Evolutionary conservation across 352 stramenopile genomes (phyloP).

Genomic region (Globisporangium middletonii): DNA sequence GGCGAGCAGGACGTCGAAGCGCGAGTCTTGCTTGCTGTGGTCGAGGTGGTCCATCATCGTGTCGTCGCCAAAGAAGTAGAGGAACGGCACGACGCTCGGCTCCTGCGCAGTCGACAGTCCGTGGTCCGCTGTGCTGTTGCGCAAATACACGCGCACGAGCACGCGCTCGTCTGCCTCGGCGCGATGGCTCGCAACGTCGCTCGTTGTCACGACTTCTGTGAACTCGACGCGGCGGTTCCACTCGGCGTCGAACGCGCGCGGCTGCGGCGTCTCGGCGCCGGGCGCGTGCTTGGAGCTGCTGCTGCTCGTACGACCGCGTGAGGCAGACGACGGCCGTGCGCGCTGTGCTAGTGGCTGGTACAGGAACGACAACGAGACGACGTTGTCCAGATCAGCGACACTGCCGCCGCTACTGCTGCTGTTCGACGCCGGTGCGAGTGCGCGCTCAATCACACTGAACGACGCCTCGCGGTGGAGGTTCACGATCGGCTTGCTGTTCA

Average conservation of each 20-base stretch:
- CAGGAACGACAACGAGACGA: conserved; percentile 62
- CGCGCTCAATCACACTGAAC: conserved; percentile 71
- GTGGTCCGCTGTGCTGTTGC: conserved; percentile 70
- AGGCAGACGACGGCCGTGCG: not conserved
- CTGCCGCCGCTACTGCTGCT: conserved; percentile 11
- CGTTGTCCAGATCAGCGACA: not conserved
- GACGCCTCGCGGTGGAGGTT: conserved; percentile 77
- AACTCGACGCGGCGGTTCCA: conserved; percentile 85
- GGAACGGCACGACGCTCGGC: conserved; percentile 79
- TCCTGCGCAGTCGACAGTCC: conserved; percentile 70
- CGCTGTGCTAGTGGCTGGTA: conserved; percentile 35
- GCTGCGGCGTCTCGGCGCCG: not conserved
- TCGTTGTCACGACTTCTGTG: conserved; percentile 30
- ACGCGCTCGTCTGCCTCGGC: conserved; percentile 26
- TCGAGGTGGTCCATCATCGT: conserved; percentile 84
- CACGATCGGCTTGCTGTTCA: conserved; percentile 74
- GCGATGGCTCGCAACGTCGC: not conserved
- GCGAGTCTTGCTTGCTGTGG: conserved; percentile 79
- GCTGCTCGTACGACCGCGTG: conserved; percentile 3
- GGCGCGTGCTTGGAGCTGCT: not conserved
- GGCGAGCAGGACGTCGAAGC: conserved; percentile 68
- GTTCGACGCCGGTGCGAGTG: conserved; percentile 21
- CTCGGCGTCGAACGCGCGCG: conserved; percentile 54
- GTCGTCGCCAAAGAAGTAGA: conserved; percentile 87
- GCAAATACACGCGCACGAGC: conserved; percentile 68